Percentiles rank a stretch among this genome's conserved stretches.
These are phyloP conservation scores for Ceratocystis albifundus DNA, from an alignment of 2,329 filamentous ascomycete species.

Conservation along the genomic window DNA sequence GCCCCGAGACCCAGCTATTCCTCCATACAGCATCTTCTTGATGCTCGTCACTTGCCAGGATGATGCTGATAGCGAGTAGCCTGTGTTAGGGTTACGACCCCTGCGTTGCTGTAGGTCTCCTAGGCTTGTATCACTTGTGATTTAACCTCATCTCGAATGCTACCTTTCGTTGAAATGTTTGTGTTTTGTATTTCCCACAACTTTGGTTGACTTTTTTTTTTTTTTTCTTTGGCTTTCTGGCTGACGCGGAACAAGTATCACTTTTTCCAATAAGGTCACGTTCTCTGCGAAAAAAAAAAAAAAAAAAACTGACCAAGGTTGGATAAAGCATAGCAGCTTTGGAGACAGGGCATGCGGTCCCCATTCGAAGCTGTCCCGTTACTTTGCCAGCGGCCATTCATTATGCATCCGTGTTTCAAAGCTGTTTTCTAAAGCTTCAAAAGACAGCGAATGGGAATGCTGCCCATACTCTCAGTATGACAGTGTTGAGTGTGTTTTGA, in stretches of 20 bases:
- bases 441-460: background rate
- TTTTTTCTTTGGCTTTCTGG: background rate
- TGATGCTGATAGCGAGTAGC: no score
- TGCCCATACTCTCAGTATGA: background rate
- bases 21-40: background rate
- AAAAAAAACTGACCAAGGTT: background rate
- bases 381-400: background rate
- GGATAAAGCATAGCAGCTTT: background rate
- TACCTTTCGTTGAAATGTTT: background rate
- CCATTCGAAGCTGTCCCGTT: background rate
- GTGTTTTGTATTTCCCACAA: background rate
- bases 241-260: slow-evolving; percentile 1
- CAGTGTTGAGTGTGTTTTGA: slow-evolving; percentile 26
- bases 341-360: background rate
- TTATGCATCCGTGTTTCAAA: slow-evolving; percentile 3
- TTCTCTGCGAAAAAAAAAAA: no score
- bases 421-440: background rate
- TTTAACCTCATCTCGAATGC: background rate
- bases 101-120: background rate
- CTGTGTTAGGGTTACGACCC: background rate
- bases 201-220: background rate
- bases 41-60: background rate
- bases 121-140: background rate
- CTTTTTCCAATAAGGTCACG: background rate
- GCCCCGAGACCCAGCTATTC: background rate